phyloP scores from a whole-genome alignment of 495 filamentous ascomycete genomes.

The Bacidia rubella region DNA sequence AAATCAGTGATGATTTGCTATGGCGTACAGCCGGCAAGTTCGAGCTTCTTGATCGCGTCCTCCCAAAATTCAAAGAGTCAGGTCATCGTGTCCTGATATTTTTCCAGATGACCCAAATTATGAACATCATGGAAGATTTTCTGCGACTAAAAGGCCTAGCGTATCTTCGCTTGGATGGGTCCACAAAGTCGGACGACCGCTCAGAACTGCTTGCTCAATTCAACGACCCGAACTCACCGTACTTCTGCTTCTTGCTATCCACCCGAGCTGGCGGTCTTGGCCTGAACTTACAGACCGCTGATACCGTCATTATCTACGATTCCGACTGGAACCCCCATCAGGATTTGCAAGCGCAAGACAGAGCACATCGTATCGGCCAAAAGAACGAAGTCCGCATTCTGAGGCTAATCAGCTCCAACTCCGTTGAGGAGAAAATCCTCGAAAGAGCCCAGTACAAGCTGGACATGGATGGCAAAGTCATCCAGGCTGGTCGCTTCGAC shows the following conservation, averaged over 20 bases:
- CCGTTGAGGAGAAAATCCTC: constrained; percentile 95
- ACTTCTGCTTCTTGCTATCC: constrained; percentile 97
- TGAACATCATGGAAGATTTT: constrained; percentile 99
- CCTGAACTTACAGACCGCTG: constrained; percentile 90
- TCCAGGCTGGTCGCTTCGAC: constrained; percentile 97
- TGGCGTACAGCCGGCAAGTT: constrained; percentile 98
- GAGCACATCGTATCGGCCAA: constrained; percentile 98
- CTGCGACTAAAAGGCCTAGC: constrained; percentile 65
- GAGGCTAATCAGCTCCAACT: constrained; percentile 87
- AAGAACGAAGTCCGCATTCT: constrained; percentile 98
- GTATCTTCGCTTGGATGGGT: constrained; percentile 88
- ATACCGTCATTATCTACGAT: constrained; percentile 98
- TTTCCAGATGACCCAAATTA: constrained; percentile 99
- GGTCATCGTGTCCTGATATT: constrained; percentile 96
- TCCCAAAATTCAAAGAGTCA: constrained; percentile 82
- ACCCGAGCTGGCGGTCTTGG: constrained; percentile 96
- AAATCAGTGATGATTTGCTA: constrained; percentile 75
- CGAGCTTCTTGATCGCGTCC: constrained; percentile 78
- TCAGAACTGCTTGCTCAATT: constrained; percentile 79
- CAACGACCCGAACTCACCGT: constrained; percentile 78
- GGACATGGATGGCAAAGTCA: constrained; percentile 98
- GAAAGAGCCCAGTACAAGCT: constrained; percentile 96
- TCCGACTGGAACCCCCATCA: constrained; percentile 99
- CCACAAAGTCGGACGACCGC: constrained; percentile 93
- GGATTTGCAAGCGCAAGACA: constrained; percentile 97